These are phyloP conservation scores for Lavandula angustifolia DNA, from an alignment of 257 asterid species.

Conservation along the genomic window DNA sequence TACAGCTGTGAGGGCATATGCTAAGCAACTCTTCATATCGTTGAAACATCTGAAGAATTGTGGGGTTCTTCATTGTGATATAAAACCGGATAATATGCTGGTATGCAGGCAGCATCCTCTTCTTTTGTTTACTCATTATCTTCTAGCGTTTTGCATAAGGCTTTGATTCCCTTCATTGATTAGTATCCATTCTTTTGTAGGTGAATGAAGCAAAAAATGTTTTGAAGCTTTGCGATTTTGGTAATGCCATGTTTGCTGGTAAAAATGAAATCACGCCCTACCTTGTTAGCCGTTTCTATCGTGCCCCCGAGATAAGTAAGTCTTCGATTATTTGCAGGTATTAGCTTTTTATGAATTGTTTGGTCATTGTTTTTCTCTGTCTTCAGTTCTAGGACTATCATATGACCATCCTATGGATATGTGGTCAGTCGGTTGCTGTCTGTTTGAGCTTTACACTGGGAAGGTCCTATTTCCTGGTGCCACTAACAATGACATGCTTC, in stretches of 20 bases:
- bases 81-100: constrained; percentile 99
- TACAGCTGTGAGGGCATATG: constrained; percentile 96
- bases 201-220: constrained; percentile 94
- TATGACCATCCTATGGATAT: constrained; percentile 98
- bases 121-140: constrained; percentile 16
- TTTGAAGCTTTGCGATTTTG: constrained; percentile 94
- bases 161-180: constrained; percentile 19
- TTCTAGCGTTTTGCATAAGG: neutral
- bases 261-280: constrained; percentile 96
- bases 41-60: constrained; percentile 90
- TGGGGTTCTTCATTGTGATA: constrained; percentile 97
- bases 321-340: neutral
- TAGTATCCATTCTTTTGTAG: constrained; percentile 39
- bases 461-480: constrained; percentile 95
- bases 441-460: constrained; percentile 93
- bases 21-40: constrained; percentile 96
- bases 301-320: constrained; percentile 99
- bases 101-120: constrained; percentile 45
- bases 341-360: neutral
- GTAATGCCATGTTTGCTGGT: constrained; percentile 99
- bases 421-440: constrained; percentile 97
- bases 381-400: constrained; percentile 81
- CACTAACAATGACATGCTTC: constrained; percentile 97
- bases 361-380: constrained; percentile 17
- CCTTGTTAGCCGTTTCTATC: constrained; percentile 98